Percentiles rank a stretch among this genome's conserved stretches.
Conservation (phyloP, 2,329 filamentous ascomycete species). For the Ceratocystis cubensis region DNA sequence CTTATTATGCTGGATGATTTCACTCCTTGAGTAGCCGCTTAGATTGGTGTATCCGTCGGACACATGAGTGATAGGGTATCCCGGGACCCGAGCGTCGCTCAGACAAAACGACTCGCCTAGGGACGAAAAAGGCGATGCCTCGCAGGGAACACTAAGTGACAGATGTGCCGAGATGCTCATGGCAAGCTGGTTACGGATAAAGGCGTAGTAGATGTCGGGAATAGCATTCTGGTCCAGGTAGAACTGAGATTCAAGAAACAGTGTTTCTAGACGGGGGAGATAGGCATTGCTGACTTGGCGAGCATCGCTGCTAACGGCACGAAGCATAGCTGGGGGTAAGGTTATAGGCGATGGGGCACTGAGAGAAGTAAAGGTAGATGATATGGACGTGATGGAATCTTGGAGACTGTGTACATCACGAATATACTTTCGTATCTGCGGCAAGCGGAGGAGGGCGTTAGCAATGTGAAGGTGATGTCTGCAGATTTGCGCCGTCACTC, state of each 20-base stretch:
- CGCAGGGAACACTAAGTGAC: constrained; percentile 28
- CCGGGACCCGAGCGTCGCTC: constrained; percentile 37
- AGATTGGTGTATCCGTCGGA: constrained; percentile 42
- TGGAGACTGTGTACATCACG: constrained; percentile 34
- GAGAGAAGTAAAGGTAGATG: constrained; percentile 35
- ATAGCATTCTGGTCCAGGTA: constrained; percentile 35
- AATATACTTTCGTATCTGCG: constrained; percentile 34
- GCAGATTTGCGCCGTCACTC: constrained; percentile 21
- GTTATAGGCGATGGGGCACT: constrained; percentile 33
- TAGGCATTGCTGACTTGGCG: constrained; percentile 34
- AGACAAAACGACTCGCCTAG: constrained; percentile 48
- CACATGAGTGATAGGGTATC: constrained; percentile 39
- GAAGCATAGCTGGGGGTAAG: constrained; percentile 32
- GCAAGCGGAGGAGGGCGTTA: neutral
- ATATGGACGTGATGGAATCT: constrained; percentile 30
- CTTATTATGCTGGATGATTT: constrained; percentile 39
- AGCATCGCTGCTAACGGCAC: constrained; percentile 35
- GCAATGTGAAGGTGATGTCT: neutral
- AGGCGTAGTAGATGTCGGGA: constrained; percentile 38
- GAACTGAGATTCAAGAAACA: constrained; percentile 34
- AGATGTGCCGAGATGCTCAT: constrained; percentile 36
- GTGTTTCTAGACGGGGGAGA: constrained; percentile 35
- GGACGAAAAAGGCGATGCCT: constrained; percentile 36
- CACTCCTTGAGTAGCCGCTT: constrained; percentile 36
- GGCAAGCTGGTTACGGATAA: constrained; percentile 41